phyloP scores from a whole-genome alignment of 495 filamentous ascomycete genomes.

The Xylaria scruposa region DNA sequence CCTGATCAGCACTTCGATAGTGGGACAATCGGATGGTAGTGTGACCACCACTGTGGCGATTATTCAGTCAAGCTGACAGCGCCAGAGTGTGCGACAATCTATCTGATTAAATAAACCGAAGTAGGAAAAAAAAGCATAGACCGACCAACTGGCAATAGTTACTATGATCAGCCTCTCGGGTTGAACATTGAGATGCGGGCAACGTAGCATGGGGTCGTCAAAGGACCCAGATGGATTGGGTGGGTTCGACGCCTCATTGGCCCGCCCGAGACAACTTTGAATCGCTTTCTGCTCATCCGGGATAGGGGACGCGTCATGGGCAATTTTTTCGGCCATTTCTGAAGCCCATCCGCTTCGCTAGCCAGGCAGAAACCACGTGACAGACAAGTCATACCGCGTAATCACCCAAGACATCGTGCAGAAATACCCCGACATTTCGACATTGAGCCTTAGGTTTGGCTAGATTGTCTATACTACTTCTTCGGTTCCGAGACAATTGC shows the following conservation, averaged over 20 bases:
- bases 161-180: conserved; percentile 7
- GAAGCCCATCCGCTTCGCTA: neutral
- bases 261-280: conserved; percentile 1
- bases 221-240: conserved; percentile 3
- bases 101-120: neutral
- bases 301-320: conserved; percentile 18
- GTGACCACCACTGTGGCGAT: conserved; percentile 10
- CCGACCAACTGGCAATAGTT: neutral
- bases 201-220: conserved; percentile 15
- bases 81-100: neutral
- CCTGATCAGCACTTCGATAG: conserved; percentile 3
- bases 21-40: neutral
- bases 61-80: neutral
- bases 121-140: neutral
- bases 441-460: neutral
- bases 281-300: conserved; percentile 18
- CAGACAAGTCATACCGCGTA: conserved; percentile 17
- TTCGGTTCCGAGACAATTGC: neutral
- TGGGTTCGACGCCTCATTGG: conserved; percentile 12
- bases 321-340: conserved; percentile 8
- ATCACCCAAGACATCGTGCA: conserved; percentile 5
- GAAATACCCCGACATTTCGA: conserved; percentile 12
- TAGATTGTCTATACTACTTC: neutral
- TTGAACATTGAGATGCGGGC: conserved; percentile 8
- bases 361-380: conserved; percentile 4